Evolutionary conservation across 768 basidiomycete species (phyloP).

Genomic region (Podaxis sp.): DNA sequence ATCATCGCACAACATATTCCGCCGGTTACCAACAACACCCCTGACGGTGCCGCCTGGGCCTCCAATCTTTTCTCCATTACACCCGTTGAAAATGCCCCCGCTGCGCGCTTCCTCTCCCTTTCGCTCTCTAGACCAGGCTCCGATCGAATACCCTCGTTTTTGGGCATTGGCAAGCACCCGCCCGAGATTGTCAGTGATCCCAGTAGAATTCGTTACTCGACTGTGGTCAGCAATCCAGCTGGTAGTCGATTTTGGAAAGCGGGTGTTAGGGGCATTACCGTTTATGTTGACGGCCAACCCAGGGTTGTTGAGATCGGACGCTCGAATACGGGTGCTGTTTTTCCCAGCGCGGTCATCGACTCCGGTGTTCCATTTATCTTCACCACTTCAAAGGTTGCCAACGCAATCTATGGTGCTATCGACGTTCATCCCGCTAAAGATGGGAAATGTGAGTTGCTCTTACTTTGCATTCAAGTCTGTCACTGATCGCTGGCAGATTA

Average conservation of each 20-base stretch:
- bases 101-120: slow-evolving; percentile 64
- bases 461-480: slow-evolving; percentile 1
- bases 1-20: slow-evolving; percentile 53
- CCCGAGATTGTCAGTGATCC: slow-evolving; percentile 49
- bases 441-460: slow-evolving; percentile 55
- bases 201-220: slow-evolving; percentile 45
- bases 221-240: slow-evolving; percentile 35
- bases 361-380: slow-evolving; percentile 69
- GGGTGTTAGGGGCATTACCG: slow-evolving; percentile 52
- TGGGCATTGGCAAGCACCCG: slow-evolving; percentile 74
- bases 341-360: slow-evolving; percentile 70
- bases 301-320: slow-evolving; percentile 39
- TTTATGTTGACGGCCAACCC: slow-evolving; percentile 49
- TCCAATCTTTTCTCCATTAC: slow-evolving; percentile 75
- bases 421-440: slow-evolving; percentile 57
- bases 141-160: slow-evolving; percentile 47
- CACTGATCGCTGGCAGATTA: slow-evolving; percentile 48
- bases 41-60: slow-evolving; percentile 65
- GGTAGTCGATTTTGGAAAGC: slow-evolving; percentile 66
- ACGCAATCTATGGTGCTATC: slow-evolving; percentile 77
- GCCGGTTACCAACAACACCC: slow-evolving; percentile 43
- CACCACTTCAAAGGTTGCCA: slow-evolving; percentile 57
- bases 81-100: slow-evolving; percentile 48
- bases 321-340: slow-evolving; percentile 37
- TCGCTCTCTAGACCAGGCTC: slow-evolving; percentile 69